A percentile compares a stretch with the other conserved stretches of the same genome.
phyloP scores from a whole-genome alignment of 2,329 filamentous ascomycete species.

The Aureobasidium uvarum region DNA sequence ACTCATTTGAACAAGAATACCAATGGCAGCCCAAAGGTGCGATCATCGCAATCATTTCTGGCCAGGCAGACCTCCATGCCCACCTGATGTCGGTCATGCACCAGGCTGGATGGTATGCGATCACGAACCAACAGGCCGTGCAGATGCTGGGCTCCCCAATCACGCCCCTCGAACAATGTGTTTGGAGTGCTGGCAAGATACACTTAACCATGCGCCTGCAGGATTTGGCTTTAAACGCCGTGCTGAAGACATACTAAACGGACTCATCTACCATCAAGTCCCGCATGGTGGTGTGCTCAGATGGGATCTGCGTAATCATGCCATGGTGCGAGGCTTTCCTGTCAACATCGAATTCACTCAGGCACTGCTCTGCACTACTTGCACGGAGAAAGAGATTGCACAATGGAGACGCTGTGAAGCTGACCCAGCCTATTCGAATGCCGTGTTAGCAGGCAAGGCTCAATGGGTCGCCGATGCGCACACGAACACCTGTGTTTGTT shows the following conservation, averaged over 20 bases:
- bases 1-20: not conserved
- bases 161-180: not conserved
- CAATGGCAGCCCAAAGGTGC: not conserved
- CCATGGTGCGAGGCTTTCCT: not conserved
- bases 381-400: not conserved
- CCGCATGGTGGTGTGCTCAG: not conserved
- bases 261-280: not conserved
- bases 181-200: conserved; percentile 1
- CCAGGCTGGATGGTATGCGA: not conserved
- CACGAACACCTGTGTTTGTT: not conserved
- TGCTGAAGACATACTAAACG: no score
- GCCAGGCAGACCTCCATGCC: not conserved
- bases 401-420: not conserved
- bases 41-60: not conserved
- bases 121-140: not conserved
- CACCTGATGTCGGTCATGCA: not conserved
- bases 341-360: not conserved
- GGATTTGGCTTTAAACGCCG: not conserved
- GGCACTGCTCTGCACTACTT: not conserved
- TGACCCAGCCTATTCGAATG: not conserved
- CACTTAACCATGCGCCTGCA: not conserved
- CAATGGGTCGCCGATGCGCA: not conserved
- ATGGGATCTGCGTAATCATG: not conserved
- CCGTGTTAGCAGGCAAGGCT: not conserved
- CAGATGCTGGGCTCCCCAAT: not conserved